phyloP scores from a whole-genome alignment of 2,329 filamentous ascomycete genomes.

The Stemphylium lycopersici region DNA sequence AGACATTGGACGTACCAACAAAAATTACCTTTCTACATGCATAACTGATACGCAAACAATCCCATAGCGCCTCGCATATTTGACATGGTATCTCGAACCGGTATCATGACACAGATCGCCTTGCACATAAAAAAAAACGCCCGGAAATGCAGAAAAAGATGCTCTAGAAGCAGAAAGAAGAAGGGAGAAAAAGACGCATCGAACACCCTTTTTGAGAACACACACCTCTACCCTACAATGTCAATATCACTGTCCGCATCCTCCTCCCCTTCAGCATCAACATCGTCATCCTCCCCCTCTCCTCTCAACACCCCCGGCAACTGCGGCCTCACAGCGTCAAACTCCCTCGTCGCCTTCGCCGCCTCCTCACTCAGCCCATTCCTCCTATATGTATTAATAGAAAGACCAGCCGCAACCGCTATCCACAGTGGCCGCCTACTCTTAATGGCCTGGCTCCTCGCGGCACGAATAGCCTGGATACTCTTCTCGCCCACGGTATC shows the following conservation, averaged over 20 bases:
- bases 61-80: too few relatives aligned
- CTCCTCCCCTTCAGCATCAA: slow-evolving; percentile 33
- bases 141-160: too few relatives aligned
- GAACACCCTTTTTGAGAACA: too few relatives aligned
- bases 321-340: slow-evolving; percentile 27
- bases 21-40: too few relatives aligned
- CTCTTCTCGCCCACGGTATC: slow-evolving; percentile 73
- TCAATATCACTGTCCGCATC: background rate
- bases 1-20: too few relatives aligned
- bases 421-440: slow-evolving; percentile 35
- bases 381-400: slow-evolving; percentile 35
- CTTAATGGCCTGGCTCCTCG: slow-evolving; percentile 31
- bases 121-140: too few relatives aligned
- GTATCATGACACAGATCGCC: too few relatives aligned
- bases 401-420: slow-evolving; percentile 41
- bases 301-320: slow-evolving; percentile 35
- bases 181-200: too few relatives aligned
- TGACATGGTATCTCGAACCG: too few relatives aligned
- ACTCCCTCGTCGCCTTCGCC: slow-evolving; percentile 22
- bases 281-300: slow-evolving; percentile 22
- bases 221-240: background rate
- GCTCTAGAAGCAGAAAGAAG: too few relatives aligned
- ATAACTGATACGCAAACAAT: too few relatives aligned
- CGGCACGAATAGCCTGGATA: slow-evolving; percentile 54
- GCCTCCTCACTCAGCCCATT: slow-evolving; percentile 39